These are phyloP conservation scores for Penicillium sp. DNA, from an alignment of 2,329 filamentous ascomycete species.

Conservation along the genomic window DNA sequence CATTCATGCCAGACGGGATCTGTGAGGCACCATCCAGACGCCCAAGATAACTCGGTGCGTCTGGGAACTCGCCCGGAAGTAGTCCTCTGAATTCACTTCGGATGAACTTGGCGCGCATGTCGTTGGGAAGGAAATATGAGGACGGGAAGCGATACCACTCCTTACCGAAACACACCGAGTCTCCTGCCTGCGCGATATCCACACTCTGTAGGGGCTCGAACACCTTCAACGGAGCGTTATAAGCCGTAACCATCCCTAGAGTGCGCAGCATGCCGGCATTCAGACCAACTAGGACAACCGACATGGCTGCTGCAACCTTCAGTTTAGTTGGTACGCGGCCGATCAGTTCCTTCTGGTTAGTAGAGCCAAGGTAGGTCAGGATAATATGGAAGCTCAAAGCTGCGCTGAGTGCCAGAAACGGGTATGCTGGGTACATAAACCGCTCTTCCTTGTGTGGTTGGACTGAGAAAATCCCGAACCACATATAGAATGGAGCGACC, in stretches of 20 bases:
- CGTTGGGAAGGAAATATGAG: slow-evolving; percentile 78
- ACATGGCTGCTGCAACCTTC: slow-evolving; percentile 58
- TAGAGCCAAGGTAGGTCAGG: slow-evolving; percentile 63
- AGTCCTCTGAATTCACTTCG: slow-evolving; percentile 83
- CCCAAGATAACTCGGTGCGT: slow-evolving; percentile 60
- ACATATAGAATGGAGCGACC: slow-evolving; percentile 80
- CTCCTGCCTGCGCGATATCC: slow-evolving; percentile 51
- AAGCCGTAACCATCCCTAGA: slow-evolving; percentile 68
- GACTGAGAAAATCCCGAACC: slow-evolving; percentile 79
- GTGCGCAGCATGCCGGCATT: slow-evolving; percentile 62
- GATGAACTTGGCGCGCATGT: slow-evolving; percentile 78
- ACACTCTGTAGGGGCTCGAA: slow-evolving; percentile 42
- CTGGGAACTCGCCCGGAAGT: slow-evolving; percentile 79
- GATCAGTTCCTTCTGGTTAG: slow-evolving; percentile 56
- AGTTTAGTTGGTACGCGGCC: slow-evolving; percentile 65
- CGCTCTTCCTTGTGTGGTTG: slow-evolving; percentile 97
- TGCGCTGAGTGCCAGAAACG: slow-evolving; percentile 79
- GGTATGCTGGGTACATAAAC: slow-evolving; percentile 97
- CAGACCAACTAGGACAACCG: slow-evolving; percentile 55
- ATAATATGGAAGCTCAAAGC: slow-evolving; percentile 75
- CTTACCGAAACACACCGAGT: slow-evolving; percentile 79
- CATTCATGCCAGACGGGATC: slow-evolving; percentile 77
- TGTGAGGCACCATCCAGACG: slow-evolving; percentile 78
- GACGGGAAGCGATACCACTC: slow-evolving; percentile 98
- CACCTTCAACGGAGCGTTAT: slow-evolving; percentile 68